These are phyloP conservation scores for Ogataea hybrid DNA, from an alignment of 1,139 yeast species.

Conservation along the genomic window DNA sequence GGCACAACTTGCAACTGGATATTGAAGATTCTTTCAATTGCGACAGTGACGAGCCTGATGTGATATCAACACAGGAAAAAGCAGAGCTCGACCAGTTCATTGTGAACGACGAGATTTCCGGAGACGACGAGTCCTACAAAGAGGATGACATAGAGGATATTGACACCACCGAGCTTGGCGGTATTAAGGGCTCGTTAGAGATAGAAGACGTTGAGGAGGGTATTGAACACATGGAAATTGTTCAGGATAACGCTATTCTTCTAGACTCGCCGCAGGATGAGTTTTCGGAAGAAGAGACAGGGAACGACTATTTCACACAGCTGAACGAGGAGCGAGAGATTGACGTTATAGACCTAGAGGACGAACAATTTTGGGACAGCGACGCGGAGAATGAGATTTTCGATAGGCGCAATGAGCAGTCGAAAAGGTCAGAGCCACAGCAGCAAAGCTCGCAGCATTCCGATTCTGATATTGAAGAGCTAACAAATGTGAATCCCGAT, in stretches of 20 bases:
- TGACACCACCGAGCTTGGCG: constrained; percentile 21
- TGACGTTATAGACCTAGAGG: constrained; percentile 22
- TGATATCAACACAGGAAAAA: constrained; percentile 27
- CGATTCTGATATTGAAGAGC: constrained; percentile 25
- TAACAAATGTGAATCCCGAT: constrained; percentile 27
- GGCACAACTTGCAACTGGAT: constrained; percentile 22
- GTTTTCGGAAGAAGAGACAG: constrained; percentile 21
- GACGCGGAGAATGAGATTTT: constrained; percentile 28
- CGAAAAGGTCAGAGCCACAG: background rate
- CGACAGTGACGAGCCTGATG: constrained; percentile 29
- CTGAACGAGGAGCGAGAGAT: constrained; percentile 33
- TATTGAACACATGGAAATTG: constrained; percentile 15
- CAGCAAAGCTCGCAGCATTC: constrained; percentile 1
- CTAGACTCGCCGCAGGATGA: constrained; percentile 22
- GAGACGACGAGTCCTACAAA: constrained; percentile 17
- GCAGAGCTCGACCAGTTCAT: constrained; percentile 29
- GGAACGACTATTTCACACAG: constrained; percentile 31
- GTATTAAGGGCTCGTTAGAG: constrained; percentile 18
- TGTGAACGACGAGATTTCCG: constrained; percentile 22
- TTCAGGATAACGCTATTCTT: constrained; percentile 34
- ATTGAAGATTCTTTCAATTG: constrained; percentile 32
- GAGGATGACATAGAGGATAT: constrained; percentile 21
- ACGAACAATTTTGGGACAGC: constrained; percentile 24
- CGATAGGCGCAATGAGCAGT: constrained; percentile 16
- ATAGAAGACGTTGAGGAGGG: constrained; percentile 24